Conservation (phyloP, 768 basidiomycete species). For the Postia placenta region DNA sequence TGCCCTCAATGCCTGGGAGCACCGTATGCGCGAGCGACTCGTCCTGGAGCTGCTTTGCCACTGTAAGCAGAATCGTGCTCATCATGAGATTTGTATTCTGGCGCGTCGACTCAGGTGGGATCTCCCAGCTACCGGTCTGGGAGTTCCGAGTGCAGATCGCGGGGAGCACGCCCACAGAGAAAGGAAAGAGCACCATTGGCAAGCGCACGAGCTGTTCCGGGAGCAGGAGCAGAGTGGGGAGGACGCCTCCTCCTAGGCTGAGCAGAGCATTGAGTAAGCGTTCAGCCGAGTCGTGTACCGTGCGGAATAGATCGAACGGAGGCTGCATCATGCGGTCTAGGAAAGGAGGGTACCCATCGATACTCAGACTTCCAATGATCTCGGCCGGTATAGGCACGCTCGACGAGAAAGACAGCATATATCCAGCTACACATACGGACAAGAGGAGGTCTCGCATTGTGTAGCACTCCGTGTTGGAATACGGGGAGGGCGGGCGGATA, state of each 20-base stretch:
- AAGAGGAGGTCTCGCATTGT: slow-evolving; percentile 34
- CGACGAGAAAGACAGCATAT: slow-evolving; percentile 23
- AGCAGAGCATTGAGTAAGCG: slow-evolving; percentile 28
- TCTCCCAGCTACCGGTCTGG: slow-evolving; percentile 3
- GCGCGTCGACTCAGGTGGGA: slow-evolving; percentile 16
- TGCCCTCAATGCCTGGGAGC: slow-evolving; percentile 21
- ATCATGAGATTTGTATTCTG: slow-evolving; percentile 28
- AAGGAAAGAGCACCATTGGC: slow-evolving; percentile 31
- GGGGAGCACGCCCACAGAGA: slow-evolving; percentile 28
- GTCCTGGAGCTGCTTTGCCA: slow-evolving; percentile 41
- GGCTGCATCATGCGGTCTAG: slow-evolving; percentile 23
- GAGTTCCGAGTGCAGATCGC: slow-evolving; percentile 22
- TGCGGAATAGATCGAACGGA: slow-evolving; percentile 30
- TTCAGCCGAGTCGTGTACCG: slow-evolving; percentile 29
- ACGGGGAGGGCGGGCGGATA: slow-evolving; percentile 25
- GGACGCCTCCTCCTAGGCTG: slow-evolving; percentile 28
- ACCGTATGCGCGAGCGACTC: slow-evolving; percentile 18
- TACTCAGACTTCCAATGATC: slow-evolving; percentile 16
- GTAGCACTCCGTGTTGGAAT: slow-evolving; percentile 18
- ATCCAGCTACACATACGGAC: slow-evolving; percentile 31
- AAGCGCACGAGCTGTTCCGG: slow-evolving; percentile 34
- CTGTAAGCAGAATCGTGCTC: slow-evolving; percentile 36
- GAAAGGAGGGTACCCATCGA: slow-evolving; percentile 19
- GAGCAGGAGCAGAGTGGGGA: slow-evolving; percentile 36
- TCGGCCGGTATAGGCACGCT: slow-evolving; percentile 17